A percentile compares a stretch with the other conserved stretches of the same genome.
Conservation (phyloP, 2,329 filamentous ascomycete species). For the Diaporthe vaccinii region DNA sequence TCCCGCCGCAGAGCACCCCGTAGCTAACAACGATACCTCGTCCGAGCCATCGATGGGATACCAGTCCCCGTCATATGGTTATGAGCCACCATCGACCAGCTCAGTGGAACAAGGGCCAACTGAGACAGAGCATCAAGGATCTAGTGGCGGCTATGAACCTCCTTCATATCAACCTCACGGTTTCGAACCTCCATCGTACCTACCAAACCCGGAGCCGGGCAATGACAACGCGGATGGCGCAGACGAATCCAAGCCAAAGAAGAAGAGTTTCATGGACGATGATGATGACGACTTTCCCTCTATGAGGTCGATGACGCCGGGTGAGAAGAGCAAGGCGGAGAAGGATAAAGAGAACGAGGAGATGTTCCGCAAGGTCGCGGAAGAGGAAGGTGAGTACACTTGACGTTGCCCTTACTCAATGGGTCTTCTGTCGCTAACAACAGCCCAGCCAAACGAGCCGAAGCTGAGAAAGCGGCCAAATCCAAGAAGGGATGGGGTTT, state of each 20-base stretch:
- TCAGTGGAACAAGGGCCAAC: slow-evolving; percentile 47
- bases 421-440: slow-evolving; percentile 17
- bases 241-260: slow-evolving; percentile 72
- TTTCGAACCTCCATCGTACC: slow-evolving; percentile 69
- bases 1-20: slow-evolving; percentile 14
- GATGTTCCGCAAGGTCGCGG: slow-evolving; percentile 86
- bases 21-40: slow-evolving; percentile 17
- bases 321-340: slow-evolving; percentile 73
- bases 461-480: slow-evolving; percentile 62
- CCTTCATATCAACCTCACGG: slow-evolving; percentile 72
- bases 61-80: slow-evolving; percentile 64
- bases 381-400: slow-evolving; percentile 73
- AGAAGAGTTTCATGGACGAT: slow-evolving; percentile 85
- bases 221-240: slow-evolving; percentile 62
- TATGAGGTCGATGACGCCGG: slow-evolving; percentile 57
- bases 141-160: slow-evolving; percentile 68
- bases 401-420: slow-evolving; percentile 37
- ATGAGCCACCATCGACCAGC: slow-evolving; percentile 61
- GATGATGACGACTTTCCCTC: slow-evolving; percentile 78
- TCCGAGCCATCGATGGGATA: slow-evolving; percentile 48
- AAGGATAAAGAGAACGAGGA: slow-evolving; percentile 87
- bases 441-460: slow-evolving; percentile 70
- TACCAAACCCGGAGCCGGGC: slow-evolving; percentile 61
- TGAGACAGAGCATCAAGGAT: slow-evolving; percentile 46
- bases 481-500: slow-evolving; percentile 83